Evolutionary conservation across 768 basidiomycete genomes (phyloP), one percentile per base, ranked within the genome.

Genomic region (Agaricus sinodeliciosus): DNA sequence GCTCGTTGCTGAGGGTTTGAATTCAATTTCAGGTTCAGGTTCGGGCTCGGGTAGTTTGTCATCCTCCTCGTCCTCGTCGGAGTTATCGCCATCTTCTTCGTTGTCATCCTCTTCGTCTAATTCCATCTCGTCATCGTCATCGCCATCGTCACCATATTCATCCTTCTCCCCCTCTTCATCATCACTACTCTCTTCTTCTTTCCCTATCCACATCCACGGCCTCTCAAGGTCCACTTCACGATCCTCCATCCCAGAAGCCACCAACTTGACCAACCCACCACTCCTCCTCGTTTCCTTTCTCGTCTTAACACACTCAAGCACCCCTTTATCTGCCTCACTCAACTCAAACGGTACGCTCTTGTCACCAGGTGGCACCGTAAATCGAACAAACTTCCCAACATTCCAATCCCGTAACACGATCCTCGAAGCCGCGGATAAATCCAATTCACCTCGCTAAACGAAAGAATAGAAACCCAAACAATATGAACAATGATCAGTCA

Each of bases 401-500:
- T 75, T 81, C 93, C 93, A 96, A 69, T 95, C 92, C 9, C 87
- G 82, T 41, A 96, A 75, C 35, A 96, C 74, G 54, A 86, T 74
- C 18, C 87, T 84, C 12, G 88, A 85, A 3, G 93, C 90, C 39
- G 80, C 81, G 3, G 79, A 75, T 46, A 87, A 67, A 65, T 95
- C 92, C 9, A 82, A 69, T 22, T 78, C 75, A 43, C 90, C 91
- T 63, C 76, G 80, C 88, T 93, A 62, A 53, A 45, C 28, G 36
- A 48, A 50, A 49, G 26, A 43, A 45, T 31, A 22, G 22, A 22
- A 1, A 22, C 22, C 1, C 1, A 22, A 22, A 3, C 22, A 22
- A 22, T 22, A 22, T 22, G 1, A 22, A 22, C 1, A n/a, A 35
- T n/a, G n/a, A 55, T 55, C 45, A 56, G 54, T 11, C 40, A 52